A percentile compares a stretch with the other conserved stretches of the same genome.
Evolutionary conservation across 169 alveolate genomes (phyloP).

Genomic region (Plasmodium knowlesi): DNA sequence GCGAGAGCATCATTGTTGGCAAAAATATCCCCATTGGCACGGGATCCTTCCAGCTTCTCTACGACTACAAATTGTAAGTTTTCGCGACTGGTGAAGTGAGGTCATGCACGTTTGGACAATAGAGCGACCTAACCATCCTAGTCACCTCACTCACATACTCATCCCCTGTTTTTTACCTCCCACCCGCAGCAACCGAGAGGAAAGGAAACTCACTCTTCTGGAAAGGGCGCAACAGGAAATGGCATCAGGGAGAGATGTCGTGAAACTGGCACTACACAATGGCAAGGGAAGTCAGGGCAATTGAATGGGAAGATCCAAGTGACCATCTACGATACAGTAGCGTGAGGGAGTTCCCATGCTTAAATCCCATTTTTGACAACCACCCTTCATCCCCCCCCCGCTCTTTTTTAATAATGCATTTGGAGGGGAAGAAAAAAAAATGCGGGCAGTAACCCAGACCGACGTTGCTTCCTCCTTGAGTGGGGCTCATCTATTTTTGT

Average conservation of each 20-base stretch:
- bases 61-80: conserved; percentile 60
- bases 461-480: background rate
- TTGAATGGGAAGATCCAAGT: background rate
- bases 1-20: conserved; percentile 98
- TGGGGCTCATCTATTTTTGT: background rate
- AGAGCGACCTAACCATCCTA: background rate
- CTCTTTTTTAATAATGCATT: background rate
- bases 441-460: background rate
- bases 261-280: background rate
- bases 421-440: background rate
- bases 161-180: background rate
- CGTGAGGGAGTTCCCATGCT: background rate
- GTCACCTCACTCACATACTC: background rate
- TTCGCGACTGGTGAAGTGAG: background rate
- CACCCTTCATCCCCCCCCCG: too few relatives aligned
- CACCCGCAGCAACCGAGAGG: conserved; percentile 13
- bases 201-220: conserved; percentile 35
- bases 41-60: conserved; percentile 90
- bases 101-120: background rate
- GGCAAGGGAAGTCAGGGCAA: background rate
- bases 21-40: conserved; percentile 96
- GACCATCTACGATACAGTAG: background rate
- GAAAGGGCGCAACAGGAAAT: conserved; percentile 26
- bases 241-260: background rate
- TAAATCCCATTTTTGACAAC: background rate